Evolutionary conservation across 768 basidiomycete genomes (phyloP).

Genomic region (Mrakia frigida): DNA sequence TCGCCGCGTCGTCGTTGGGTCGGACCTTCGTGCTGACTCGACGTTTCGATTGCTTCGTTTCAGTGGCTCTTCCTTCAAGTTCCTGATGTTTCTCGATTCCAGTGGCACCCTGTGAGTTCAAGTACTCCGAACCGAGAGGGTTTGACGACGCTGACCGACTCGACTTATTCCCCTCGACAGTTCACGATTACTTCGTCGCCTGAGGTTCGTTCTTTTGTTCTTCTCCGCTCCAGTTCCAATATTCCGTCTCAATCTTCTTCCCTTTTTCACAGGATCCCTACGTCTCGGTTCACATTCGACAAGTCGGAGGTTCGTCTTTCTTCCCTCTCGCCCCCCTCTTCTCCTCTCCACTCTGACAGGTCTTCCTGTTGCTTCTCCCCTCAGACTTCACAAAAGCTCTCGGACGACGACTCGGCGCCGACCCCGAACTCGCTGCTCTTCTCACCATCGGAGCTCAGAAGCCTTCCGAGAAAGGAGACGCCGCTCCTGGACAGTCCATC

Average conservation of each 20-base stretch:
- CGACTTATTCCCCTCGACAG: slow-evolving; percentile 45
- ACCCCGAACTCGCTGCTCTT: slow-evolving; percentile 31
- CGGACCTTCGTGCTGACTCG: background rate
- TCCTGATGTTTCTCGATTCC: slow-evolving; percentile 72
- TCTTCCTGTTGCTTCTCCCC: background rate
- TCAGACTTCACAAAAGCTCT: slow-evolving; percentile 53
- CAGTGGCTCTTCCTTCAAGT: slow-evolving; percentile 80
- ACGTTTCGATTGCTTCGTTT: background rate
- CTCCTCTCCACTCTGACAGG: background rate
- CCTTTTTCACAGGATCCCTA: slow-evolving; percentile 58
- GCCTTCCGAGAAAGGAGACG: slow-evolving; percentile 47
- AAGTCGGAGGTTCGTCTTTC: slow-evolving; percentile 67
- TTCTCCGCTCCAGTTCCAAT: background rate
- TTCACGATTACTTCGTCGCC: slow-evolving; percentile 95
- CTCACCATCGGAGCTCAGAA: slow-evolving; percentile 49
- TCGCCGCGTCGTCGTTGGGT: background rate
- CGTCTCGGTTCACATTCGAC: slow-evolving; percentile 85
- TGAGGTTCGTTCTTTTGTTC: slow-evolving; percentile 45
- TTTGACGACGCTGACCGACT: background rate
- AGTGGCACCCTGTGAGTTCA: slow-evolving; percentile 93
- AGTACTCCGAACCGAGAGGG: slow-evolving; percentile 21
- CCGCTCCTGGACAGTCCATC: slow-evolving; percentile 13
- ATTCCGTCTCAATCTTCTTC: background rate
- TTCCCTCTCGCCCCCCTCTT: slow-evolving; percentile 47
- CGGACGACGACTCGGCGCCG: slow-evolving; percentile 70